Evolutionary conservation across 2,329 filamentous ascomycete species (phyloP).

Genomic region (Scolecobasidium constrictum): DNA sequence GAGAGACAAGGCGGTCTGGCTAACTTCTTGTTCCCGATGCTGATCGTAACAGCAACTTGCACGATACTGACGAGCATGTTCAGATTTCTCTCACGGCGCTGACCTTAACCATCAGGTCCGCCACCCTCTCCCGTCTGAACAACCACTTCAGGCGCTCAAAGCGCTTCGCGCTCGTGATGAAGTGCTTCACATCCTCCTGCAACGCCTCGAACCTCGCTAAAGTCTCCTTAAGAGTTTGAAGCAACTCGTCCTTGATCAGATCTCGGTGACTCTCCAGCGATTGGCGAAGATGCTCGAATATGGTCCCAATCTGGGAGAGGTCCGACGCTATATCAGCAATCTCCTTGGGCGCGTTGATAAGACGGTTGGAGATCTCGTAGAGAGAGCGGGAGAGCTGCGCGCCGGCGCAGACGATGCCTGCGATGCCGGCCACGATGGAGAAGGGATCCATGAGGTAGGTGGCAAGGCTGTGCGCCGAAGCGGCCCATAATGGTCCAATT

Average conservation of each 20-base stretch:
- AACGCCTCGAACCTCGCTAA: not conserved
- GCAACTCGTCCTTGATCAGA: not conserved
- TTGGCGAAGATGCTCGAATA: not conserved
- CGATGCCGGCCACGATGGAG: conserved; percentile 4
- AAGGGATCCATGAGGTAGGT: conserved; percentile 3
- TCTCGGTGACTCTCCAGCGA: conserved; percentile 1
- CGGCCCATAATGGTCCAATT: too few relatives aligned
- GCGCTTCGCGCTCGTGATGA: not conserved
- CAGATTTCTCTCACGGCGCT: conserved; percentile 1
- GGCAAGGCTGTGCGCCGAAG: too few relatives aligned
- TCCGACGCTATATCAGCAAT: conserved; percentile 5
- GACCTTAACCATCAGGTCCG: conserved; percentile 2
- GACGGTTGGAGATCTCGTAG: conserved; percentile 5
- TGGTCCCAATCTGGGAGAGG: not conserved
- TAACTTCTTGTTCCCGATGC: conserved; percentile 1
- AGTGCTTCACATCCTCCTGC: not conserved
- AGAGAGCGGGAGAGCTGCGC: conserved; percentile 4
- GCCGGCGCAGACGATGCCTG: not conserved
- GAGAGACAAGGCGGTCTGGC: too few relatives aligned
- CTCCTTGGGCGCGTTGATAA: conserved; percentile 6
- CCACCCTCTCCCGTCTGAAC: conserved; percentile 1
- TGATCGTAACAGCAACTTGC: conserved; percentile 3
- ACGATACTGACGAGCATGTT: conserved; percentile 5
- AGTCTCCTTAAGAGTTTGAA: not conserved
- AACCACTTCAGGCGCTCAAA: conserved; percentile 5